phyloP scores from a whole-genome alignment of 176 grass and related monocot species.

The Tuctoria greenei region DNA sequence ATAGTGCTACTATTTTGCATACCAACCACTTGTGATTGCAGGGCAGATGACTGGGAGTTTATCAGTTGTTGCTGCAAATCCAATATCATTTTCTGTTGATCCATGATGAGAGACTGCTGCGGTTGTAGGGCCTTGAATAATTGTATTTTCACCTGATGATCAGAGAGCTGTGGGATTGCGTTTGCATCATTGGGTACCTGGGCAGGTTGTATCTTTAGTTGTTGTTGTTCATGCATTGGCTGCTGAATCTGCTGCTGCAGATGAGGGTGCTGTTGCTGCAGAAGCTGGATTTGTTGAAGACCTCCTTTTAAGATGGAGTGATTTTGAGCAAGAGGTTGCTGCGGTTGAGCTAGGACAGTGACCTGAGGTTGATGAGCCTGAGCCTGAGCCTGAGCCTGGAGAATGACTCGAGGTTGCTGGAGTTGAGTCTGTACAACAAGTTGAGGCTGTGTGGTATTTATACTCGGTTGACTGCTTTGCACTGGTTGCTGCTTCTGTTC shows the following conservation, averaged over 20 bases:
- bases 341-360: constrained; percentile 36
- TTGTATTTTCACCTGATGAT: constrained; percentile 68
- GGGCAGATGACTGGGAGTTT: constrained; percentile 44
- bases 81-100: constrained; percentile 62
- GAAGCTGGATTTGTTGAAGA: constrained; percentile 54
- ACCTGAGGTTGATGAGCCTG: constrained; percentile 56
- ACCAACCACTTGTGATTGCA: constrained; percentile 42
- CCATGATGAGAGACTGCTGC: constrained; percentile 45
- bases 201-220: constrained; percentile 46
- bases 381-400: constrained; percentile 44
- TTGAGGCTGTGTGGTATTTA: constrained; percentile 42
- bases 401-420: constrained; percentile 53
- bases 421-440: constrained; percentile 35
- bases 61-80: constrained; percentile 58
- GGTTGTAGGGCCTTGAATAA: constrained; percentile 52
- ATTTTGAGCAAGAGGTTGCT: constrained; percentile 53
- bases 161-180: constrained; percentile 40
- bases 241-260: constrained; percentile 49
- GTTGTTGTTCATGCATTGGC: constrained; percentile 46
- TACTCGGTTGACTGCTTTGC: constrained; percentile 38
- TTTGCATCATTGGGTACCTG: constrained; percentile 33
- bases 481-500: constrained; percentile 51
- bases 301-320: constrained; percentile 45
- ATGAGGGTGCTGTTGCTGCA: constrained; percentile 52
- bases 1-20: constrained; percentile 35